Base-by-base conservation (phyloP, 352 stramenopile genomes). In the Peronosclerospora sorghi region DNA sequence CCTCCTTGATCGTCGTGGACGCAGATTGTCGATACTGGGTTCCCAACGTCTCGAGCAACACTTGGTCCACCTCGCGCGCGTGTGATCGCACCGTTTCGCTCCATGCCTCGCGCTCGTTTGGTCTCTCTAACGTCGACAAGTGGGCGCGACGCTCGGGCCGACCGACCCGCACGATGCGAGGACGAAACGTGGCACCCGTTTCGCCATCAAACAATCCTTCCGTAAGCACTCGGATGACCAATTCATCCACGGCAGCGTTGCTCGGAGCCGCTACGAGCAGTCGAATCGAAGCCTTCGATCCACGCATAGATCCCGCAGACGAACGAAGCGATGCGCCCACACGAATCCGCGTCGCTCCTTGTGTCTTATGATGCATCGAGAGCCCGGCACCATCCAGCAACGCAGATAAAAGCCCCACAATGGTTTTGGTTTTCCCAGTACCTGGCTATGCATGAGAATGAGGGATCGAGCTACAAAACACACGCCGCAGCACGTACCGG, bases 381-480 rank as follows among this genome's bases (percentile, higher is more conserved):
- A 87, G 36, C 2, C 72, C 75, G 26, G 68, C 73, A 14, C 75
- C 73, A 39, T 85, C 75, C n/a, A 91, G 57, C 32, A 91, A 52
- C 14, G 78, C 71, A 44, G 63, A 86, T 23, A 86, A 52, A 6
- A 88, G 55, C 6, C 78, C 78, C 1, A 91, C 42, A 39, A 91
- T 84, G 1, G 78, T 91, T 48, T 86, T 86, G 1, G 75, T 87
- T 60, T 91, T 91, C 13, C 78, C 78, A 29, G 78, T 91, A 14
- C 78, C 78, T 34, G 78, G 78, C 73, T 87, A 45, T 10, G 35
- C 29, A 34, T 7, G 6, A 26, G 21, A 26, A 6, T 26, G 21
- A 6, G 6, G 3, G 21, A 26, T 26, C 3, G 21, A 26, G 3
- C 3, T 26, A 26, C 21, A 3, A 26, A 26, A 6, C 6, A 26